Evolutionary conservation across 345 rosid genomes (phyloP).

Genomic region (Rhodamnia argentea): DNA sequence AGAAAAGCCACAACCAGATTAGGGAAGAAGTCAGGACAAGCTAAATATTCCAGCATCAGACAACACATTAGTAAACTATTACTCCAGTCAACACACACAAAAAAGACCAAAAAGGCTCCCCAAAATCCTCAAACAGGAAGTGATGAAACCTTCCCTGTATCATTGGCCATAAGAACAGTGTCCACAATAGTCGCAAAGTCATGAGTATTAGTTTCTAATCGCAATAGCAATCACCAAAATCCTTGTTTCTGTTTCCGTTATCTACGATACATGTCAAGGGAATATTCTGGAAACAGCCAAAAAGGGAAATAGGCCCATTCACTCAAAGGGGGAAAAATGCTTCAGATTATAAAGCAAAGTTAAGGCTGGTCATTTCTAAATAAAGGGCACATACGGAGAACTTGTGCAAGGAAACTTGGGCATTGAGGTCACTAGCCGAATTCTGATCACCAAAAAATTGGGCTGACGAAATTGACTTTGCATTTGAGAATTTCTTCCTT

Average conservation of each 20-base stretch:
- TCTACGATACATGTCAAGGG: neutral
- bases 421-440: conserved; percentile 41
- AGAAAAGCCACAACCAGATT: neutral
- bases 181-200: neutral
- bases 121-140: neutral
- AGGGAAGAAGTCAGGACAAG: neutral
- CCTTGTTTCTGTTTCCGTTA: neutral
- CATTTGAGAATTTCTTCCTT: conserved; percentile 88
- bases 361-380: neutral
- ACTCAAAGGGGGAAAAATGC: neutral
- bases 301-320: neutral
- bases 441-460: conserved; percentile 76
- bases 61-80: neutral
- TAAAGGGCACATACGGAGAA: conserved; percentile 57
- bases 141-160: neutral
- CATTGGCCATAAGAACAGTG: neutral
- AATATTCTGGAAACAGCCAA: neutral
- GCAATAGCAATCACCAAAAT: neutral
- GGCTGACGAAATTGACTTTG: conserved; percentile 95
- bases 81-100: neutral
- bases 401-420: conserved; percentile 80
- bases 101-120: neutral
- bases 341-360: neutral
- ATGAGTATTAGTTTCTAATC: neutral
- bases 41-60: neutral